Base-by-base conservation (phyloP, 164 flowering plant genomes). In the Vitis riparia region DNA sequence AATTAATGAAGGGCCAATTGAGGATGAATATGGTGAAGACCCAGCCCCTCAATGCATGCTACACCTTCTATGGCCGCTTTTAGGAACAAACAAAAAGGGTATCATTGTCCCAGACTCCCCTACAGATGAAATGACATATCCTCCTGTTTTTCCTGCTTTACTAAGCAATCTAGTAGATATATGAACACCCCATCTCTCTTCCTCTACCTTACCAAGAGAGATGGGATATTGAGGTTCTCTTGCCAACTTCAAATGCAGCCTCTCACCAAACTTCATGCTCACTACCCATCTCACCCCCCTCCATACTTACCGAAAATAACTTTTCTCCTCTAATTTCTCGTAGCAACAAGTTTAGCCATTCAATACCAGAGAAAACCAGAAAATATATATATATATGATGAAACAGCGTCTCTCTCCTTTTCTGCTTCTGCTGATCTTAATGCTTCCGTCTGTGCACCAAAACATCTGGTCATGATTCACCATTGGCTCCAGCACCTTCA, bases 381-480 rank as follows among this genome's bases (percentile, higher is more conserved):
- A 30, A 23, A 23, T 19, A 19, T 19, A 23, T 1, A 23, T 1
- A 23, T 1, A 59, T 1, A 75, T 55, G 67, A 56, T 55, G 75
- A 75, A 73, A 55, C 69, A 58, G 8, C 23, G 52, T 29, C 59
- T 57, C 17, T 30, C 64, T 55, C 55, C 9, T 77, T 23, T 23
- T 1, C 27, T 23, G 27, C 27, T 23, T 30, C 47, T 70, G 0
- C 0, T 71, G 48, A n/a, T 72, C 73, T 30, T 73, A 23, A 23
- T 23, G 27, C 75, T 19, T 74, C 69, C 69, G 72, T 61, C 80
- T 70, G 12, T 61, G 47, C 64, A n/a, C 69, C 62, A 65, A 56
- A 52, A 60, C 62, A n/a, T 49, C 55, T 8, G 86, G 87, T 32
- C 85, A 80, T 59, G 5, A 78, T 10, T 73, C 82, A 23, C 66